A percentile compares a stretch with the other conserved stretches of the same genome.
phyloP scores from a whole-genome alignment of 768 basidiomycete genomes.

The Lentinula boryana region DNA sequence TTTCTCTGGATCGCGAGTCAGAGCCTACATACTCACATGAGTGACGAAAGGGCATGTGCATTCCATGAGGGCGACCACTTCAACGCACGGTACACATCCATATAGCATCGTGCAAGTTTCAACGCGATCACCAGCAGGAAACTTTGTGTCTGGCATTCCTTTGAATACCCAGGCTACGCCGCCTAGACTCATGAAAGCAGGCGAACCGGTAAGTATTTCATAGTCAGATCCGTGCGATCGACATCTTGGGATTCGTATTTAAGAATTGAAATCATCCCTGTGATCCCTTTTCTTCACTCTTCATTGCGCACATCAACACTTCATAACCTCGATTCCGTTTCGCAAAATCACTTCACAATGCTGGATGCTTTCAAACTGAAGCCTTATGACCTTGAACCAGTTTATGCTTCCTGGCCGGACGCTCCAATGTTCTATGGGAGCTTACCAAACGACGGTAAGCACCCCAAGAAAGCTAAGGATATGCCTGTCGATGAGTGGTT shows the following conservation, averaged over 20 bases:
- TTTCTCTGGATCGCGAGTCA: background rate
- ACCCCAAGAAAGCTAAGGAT: constrained; percentile 47
- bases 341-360: constrained; percentile 24
- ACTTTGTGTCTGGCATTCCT: background rate
- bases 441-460: constrained; percentile 30
- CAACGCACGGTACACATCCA: background rate
- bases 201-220: too few species aligned
- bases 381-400: constrained; percentile 66
- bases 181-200: background rate
- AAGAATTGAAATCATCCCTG: background rate
- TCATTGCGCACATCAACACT: background rate
- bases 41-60: background rate
- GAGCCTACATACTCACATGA: background rate
- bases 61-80: background rate
- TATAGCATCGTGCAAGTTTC: background rate
- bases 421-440: constrained; percentile 65
- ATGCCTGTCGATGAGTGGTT: constrained; percentile 69
- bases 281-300: background rate
- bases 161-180: background rate
- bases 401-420: constrained; percentile 59
- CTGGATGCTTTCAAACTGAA: constrained; percentile 79
- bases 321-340: background rate
- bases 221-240: background rate
- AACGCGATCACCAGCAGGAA: background rate
- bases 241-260: background rate